Conservation (phyloP, 2,329 filamentous ascomycete genomes). For the Nemania sp. region DNA sequence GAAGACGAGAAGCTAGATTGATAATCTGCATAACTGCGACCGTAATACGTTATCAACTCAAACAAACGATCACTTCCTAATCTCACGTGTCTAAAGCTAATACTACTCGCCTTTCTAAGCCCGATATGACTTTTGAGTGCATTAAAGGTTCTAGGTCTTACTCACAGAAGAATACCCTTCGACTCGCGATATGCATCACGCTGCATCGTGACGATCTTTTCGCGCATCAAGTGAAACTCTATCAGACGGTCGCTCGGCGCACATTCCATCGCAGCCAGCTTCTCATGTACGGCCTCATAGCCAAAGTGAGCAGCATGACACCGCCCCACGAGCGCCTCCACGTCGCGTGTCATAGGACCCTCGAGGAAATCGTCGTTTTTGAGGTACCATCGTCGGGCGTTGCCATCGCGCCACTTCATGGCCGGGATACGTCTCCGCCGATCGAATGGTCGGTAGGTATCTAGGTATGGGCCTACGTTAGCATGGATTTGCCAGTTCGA, state of each 20-base stretch:
- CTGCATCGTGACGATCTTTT: constrained; percentile 34
- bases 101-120: too few species aligned
- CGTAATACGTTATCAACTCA: background rate
- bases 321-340: constrained; percentile 1
- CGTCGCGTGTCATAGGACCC: constrained; percentile 21
- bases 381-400: constrained; percentile 4
- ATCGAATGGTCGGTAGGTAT: constrained; percentile 32
- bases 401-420: background rate
- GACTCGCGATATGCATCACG: constrained; percentile 33
- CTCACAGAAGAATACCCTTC: constrained; percentile 15
- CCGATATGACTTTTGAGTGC: background rate
- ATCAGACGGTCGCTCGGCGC: background rate
- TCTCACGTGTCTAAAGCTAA: too few species aligned
- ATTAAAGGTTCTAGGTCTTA: background rate
- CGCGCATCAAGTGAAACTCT: constrained; percentile 30
- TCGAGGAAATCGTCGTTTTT: background rate
- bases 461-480: constrained; percentile 38
- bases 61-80: too few species aligned
- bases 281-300: constrained; percentile 21
- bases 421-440: constrained; percentile 14
- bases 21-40: background rate
- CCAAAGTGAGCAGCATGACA: constrained; percentile 24
- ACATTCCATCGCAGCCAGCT: constrained; percentile 9
- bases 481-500: constrained; percentile 32
- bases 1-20: background rate